Base-by-base conservation (phyloP, 2,329 filamentous ascomycete species). In the Apiospora pterosperma region DNA sequence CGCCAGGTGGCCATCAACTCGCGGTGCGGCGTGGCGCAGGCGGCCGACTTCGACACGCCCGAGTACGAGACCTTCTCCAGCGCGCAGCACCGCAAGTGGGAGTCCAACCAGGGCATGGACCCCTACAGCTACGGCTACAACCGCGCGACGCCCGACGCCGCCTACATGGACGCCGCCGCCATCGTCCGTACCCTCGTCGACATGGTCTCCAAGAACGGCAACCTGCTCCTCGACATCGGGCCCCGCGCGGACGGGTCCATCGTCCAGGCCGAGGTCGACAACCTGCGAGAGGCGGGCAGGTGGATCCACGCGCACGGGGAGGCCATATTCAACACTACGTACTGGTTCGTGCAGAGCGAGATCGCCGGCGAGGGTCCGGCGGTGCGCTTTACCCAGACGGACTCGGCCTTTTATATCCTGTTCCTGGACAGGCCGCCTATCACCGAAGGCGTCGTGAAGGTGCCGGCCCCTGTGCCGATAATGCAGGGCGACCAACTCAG, bases 71-170 rank as follows among this genome's bases (percentile, higher is more conserved):
- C 76, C 11, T 85, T 82, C 69, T 76, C 76, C 5, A 77, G 78
- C 0, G 79, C 81, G 2, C 82, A 84, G 69, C 70, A 75, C 38
- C 76, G 82, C n/a, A 87, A 87, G 70, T 88, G 84, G 84, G 85
- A 87, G 71, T 81, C 75, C 36, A 87, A 82, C 73, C 78, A 79
- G 39, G 85, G 85, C 34, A 85, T 88, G 82, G 84, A 87, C 68
- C 84, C 85, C 0, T 86, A 79, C 69, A 79, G 76, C 66, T 87
- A 86, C 65, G 84, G 84, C 5, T 87, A 82, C 74, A 87, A 87
- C 70, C 77, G 81, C 16, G 83, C 82, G 1, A 87, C 84, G 0
- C 76, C 80, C 0, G 68, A 75, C 7, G 70, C 69, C 2, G 75
- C 75, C n/a, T 85, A 85, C 71, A 81, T 86, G 78, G 84, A 81